These are phyloP conservation scores for Acanthamoeba royreba DNA, from an alignment of 208 protist genomes.

Conservation along the genomic window DNA sequence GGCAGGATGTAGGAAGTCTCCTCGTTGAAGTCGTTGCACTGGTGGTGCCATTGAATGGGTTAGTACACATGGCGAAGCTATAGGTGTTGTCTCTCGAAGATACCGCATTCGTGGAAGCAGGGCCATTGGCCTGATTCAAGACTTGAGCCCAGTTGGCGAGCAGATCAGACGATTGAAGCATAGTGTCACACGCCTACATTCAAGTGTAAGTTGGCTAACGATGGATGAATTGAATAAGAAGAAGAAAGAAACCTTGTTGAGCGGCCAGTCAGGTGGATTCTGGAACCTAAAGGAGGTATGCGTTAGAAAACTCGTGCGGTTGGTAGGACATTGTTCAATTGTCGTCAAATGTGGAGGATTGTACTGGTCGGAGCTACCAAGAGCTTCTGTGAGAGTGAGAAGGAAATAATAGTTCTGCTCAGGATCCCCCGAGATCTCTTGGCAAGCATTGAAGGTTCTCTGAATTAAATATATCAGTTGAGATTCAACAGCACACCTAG, in stretches of 20 bases:
- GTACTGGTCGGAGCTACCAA: conserved; percentile 24
- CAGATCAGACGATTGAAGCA: background rate
- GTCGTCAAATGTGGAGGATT: no score
- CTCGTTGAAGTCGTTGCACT: conserved; percentile 43
- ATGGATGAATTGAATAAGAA: no score
- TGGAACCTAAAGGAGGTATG: no score
- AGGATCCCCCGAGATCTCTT: background rate
- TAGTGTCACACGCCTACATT: background rate
- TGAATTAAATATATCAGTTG: background rate
- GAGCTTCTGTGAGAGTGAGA: conserved; percentile 6
- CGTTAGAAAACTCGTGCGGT: background rate
- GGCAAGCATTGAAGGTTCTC: background rate
- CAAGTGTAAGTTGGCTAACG: no score
- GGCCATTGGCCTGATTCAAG: background rate
- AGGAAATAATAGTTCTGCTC: conserved; percentile 21
- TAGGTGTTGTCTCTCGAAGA: background rate
- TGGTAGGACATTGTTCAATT: no score
- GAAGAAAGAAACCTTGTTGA: background rate
- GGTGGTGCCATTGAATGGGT: background rate
- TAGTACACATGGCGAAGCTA: background rate
- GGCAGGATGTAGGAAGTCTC: background rate
- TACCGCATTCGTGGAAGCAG: background rate
- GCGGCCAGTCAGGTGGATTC: conserved; percentile 8
- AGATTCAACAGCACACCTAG: no score
- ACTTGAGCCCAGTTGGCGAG: conserved; percentile 13